Conservation (phyloP, 169 alveolate genomes). For the Eimeria acervulina region DNA sequence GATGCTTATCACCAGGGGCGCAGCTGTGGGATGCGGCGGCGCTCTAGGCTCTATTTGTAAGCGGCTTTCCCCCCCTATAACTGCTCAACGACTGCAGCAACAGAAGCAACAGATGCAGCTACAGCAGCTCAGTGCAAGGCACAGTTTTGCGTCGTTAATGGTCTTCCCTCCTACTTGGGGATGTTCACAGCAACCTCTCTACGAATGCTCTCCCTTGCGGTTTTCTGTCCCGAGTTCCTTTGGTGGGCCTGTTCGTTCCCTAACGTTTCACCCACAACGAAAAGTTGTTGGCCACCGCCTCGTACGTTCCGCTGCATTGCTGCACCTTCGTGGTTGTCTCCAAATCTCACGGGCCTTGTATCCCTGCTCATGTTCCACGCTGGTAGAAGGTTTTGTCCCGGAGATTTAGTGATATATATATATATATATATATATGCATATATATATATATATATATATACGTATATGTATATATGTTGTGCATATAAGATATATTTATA, state of each 20-base stretch:
- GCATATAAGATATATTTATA: background rate
- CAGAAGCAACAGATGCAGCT: constrained; percentile 10
- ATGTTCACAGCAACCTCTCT: background rate
- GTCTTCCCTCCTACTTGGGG: background rate
- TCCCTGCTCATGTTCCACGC: background rate
- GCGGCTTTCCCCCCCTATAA: background rate
- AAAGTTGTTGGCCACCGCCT: constrained; percentile 74
- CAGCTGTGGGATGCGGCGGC: constrained; percentile 7
- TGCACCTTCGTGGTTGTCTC: background rate
- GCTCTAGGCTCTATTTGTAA: background rate
- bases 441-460: background rate
- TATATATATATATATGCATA: background rate
- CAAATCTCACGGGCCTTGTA: background rate
- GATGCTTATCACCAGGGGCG: constrained; percentile 32
- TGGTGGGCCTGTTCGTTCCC: background rate
- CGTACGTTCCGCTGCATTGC: constrained; percentile 48
- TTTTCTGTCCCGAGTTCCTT: background rate
- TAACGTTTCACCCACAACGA: constrained; percentile 62
- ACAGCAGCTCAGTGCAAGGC: background rate
- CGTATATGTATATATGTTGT: background rate
- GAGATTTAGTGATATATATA: background rate
- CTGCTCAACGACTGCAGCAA: background rate
- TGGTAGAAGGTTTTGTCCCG: background rate
- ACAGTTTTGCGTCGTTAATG: background rate
- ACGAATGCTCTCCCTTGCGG: background rate